Evolutionary conservation across 106 monocot genomes (phyloP).

Genomic region (Agapanthus africanus): DNA sequence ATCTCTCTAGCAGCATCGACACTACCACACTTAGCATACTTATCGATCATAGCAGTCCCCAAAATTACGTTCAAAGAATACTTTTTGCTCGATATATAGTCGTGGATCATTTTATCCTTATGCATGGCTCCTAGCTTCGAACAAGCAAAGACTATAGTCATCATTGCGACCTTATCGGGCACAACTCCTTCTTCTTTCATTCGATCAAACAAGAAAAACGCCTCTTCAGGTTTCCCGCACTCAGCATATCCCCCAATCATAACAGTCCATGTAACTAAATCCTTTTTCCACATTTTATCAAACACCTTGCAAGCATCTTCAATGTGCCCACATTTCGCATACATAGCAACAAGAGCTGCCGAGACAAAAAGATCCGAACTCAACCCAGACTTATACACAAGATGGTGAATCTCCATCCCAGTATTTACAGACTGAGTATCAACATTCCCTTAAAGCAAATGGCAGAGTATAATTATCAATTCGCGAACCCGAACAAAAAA

Average conservation of each 20-base stretch:
- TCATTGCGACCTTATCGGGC: constrained; percentile 42
- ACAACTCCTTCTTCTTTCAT: constrained; percentile 27
- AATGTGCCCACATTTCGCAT: constrained; percentile 26
- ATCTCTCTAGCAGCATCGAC: constrained; percentile 32
- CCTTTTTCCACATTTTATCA: constrained; percentile 35
- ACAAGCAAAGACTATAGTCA: constrained; percentile 37
- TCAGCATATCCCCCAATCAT: constrained; percentile 43
- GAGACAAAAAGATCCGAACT: constrained; percentile 30
- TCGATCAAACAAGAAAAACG: constrained; percentile 34
- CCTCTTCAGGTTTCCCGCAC: constrained; percentile 33
- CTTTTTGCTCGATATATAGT: constrained; percentile 22
- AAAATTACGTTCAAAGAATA: constrained; percentile 39
- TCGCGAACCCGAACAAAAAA: constrained; percentile 26
- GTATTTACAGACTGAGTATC: constrained; percentile 9
- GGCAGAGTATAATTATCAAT: constrained; percentile 51
- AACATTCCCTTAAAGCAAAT: constrained; percentile 39
- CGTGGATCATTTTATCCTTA: constrained; percentile 33
- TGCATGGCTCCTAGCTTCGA: constrained; percentile 51
- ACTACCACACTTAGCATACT: constrained; percentile 54
- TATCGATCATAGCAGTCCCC: constrained; percentile 51
- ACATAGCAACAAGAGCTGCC: constrained; percentile 44
- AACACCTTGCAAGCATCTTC: constrained; percentile 52
- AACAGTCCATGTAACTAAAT: constrained; percentile 50
- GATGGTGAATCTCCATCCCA: constrained; percentile 37
- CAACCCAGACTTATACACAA: constrained; percentile 32